Evolutionary conservation across 345 rosid genomes (phyloP).

Genomic region (Populus ilicifolia): DNA sequence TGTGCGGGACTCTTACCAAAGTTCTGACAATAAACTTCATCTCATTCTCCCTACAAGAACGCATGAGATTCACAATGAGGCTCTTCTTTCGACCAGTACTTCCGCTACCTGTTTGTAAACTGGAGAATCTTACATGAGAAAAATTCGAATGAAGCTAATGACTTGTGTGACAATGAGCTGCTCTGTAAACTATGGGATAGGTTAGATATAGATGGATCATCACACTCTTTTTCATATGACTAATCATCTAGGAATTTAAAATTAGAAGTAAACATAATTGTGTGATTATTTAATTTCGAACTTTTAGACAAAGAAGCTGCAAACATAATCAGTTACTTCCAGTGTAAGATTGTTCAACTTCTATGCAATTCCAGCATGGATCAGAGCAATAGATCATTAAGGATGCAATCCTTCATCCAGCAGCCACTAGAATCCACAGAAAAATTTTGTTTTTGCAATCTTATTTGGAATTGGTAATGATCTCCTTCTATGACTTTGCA

Average conservation of each 20-base stretch:
- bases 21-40: slow-evolving; percentile 85
- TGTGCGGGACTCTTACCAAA: slow-evolving; percentile 46
- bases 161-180: slow-evolving; percentile 3
- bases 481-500: not conserved
- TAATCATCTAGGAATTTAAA: no score
- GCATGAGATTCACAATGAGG: slow-evolving; percentile 75
- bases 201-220: not conserved
- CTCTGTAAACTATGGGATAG: not conserved
- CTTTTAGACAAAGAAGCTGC: not conserved
- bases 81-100: slow-evolving; percentile 72
- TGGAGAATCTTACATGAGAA: slow-evolving; percentile 44
- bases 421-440: not conserved
- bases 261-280: no score
- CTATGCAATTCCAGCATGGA: not conserved
- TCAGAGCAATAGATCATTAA: not conserved
- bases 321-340: not conserved
- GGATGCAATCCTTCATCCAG: not conserved
- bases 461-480: not conserved
- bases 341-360: not conserved
- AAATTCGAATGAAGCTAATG: slow-evolving; percentile 5
- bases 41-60: slow-evolving; percentile 84
- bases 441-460: not conserved
- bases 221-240: no score
- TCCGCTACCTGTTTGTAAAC: slow-evolving; percentile 77
- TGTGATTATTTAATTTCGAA: not conserved